A percentile compares a stretch with the other conserved stretches of the same genome.
phyloP scores from a whole-genome alignment of 441 rosid genomes.

The Syzygium malaccense region DNA sequence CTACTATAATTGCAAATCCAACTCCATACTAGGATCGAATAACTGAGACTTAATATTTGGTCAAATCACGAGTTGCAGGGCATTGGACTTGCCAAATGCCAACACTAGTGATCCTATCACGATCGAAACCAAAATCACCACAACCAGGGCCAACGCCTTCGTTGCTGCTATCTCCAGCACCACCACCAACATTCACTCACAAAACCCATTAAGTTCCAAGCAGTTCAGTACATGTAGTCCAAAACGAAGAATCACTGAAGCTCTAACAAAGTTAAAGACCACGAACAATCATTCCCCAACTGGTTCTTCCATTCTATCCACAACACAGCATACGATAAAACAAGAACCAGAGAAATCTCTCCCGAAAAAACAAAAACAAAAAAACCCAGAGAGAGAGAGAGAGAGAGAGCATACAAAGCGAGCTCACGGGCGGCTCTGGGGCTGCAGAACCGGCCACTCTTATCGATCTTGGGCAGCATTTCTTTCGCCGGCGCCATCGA shows the following conservation, averaged over 20 bases:
- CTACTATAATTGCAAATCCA: background rate
- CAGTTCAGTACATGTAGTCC: background rate
- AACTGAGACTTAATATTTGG: background rate
- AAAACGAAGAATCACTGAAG: background rate
- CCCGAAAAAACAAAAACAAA: background rate
- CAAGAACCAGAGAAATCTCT: background rate
- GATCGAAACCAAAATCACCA: background rate
- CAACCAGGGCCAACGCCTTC: background rate
- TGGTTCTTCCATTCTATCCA: background rate
- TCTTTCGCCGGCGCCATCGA: conserved; percentile 20
- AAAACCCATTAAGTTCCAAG: background rate
- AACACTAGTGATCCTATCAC: background rate
- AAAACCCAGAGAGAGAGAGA: too few relatives aligned
- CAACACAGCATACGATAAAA: background rate
- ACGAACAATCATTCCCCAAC: background rate
- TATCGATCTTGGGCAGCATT: conserved; percentile 66
- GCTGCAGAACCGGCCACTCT: conserved; percentile 85
- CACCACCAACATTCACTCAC: background rate
- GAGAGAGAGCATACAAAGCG: conserved; percentile 47
- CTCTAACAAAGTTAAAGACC: background rate
- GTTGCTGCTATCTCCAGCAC: background rate
- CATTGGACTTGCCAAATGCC: background rate
- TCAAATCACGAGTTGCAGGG: background rate
- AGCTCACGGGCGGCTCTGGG: conserved; percentile 97
- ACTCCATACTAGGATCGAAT: background rate